Percentiles rank a stretch among this genome's conserved stretches.
These are phyloP conservation scores for Lantana camara DNA, from an alignment of 257 asterid genomes.

Conservation along the genomic window DNA sequence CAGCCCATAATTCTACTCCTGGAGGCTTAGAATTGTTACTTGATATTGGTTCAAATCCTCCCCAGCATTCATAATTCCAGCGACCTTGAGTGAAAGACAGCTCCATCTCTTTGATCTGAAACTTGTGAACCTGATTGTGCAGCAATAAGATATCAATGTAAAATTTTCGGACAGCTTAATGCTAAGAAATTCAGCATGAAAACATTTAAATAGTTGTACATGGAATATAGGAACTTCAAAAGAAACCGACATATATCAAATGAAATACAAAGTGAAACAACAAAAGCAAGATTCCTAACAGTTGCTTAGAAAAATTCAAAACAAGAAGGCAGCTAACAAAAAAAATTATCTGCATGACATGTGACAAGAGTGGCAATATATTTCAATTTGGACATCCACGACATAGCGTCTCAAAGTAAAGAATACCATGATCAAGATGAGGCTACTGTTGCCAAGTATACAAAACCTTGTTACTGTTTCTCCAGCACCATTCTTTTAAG, in stretches of 20 bases:
- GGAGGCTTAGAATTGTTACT: constrained; percentile 92
- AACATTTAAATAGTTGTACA: not conserved
- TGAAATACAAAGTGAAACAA: not conserved
- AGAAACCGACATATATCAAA: not conserved
- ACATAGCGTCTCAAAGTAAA: constrained; percentile 9
- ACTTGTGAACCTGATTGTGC: constrained; percentile 76
- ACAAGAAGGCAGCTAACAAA: constrained; percentile 6
- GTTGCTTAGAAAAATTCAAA: not conserved
- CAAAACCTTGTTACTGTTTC: constrained; percentile 7
- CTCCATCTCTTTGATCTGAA: constrained; percentile 85
- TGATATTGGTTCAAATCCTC: constrained; percentile 88
- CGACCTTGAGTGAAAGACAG: constrained; percentile 97
- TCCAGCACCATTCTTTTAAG: not conserved
- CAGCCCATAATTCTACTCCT: constrained; percentile 99
- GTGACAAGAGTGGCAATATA: not conserved
- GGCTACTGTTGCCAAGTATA: not conserved
- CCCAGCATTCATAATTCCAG: constrained; percentile 97
- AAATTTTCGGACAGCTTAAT: constrained; percentile 14
- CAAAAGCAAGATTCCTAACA: not conserved
- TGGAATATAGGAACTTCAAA: not conserved
- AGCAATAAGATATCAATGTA: constrained; percentile 12
- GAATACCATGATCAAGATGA: not conserved
- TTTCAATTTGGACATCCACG: not conserved
- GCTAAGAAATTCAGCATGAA: not conserved
- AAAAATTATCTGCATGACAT: not conserved